Base-by-base conservation (phyloP, 495 filamentous ascomycete species). In the Glarea lozoyensis region DNA sequence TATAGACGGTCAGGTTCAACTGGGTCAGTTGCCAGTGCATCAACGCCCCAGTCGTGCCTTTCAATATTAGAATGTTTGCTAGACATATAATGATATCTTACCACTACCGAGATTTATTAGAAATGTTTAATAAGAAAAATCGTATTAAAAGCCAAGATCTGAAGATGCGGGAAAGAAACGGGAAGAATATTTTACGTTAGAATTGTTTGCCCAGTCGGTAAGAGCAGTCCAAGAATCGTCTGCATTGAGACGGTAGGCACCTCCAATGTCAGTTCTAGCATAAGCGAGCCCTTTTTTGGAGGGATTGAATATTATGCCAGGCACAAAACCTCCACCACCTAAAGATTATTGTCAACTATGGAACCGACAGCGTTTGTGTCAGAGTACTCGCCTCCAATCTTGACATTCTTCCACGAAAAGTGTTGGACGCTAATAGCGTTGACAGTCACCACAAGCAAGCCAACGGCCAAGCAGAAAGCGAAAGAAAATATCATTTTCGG, bases 261-360 rank as follows among this genome's bases (percentile, higher is more conserved):
- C 75, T 6, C 78, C 77, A 51, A 82, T 81, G 46, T 82, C 78
- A 2, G 76, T 76, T 18, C 78, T 63, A 24, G 72, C 72, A 50
- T 81, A 81, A 0, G 73, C 75, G 12, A 81, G 57, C 6, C 74
- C 73, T 43, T 71, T 71, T 10, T 56, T 59, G 17, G 60, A 71
- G 7, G 74, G 75, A 42, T 79, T 73, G 52, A 77, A 79, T 11
- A 78, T 62, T 31, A 81, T 70, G 15, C 76, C 65, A 10, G 73
- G 68, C 10, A 73, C 63, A 49, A 80, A 81, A 16, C 76, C 77
- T 29, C 75, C 76, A n/a, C 76, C 76, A 10, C 73, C 70, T 45
- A 13, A 11, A 13, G 17, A 13, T 16, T 6, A 22, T n/a, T 39
- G 17, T 34, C 17, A 13, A 4, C 31, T 7, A 4, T 13, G 31